A percentile compares a stretch with the other conserved stretches of the same genome.
Conservation (phyloP, 257 asterid species). For the Primulina eburnea region DNA sequence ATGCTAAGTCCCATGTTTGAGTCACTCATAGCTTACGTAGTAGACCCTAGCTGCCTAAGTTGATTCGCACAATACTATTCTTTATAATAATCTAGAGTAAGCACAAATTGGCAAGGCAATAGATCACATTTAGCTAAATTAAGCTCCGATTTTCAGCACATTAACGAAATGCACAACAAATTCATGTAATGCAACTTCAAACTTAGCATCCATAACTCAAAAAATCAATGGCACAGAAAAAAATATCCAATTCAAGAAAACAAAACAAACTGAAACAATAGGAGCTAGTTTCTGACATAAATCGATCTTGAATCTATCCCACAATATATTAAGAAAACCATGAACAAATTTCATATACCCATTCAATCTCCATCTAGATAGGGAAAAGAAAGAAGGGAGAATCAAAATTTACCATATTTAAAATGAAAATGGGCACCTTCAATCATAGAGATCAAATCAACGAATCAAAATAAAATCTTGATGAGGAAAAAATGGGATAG, state of each 20-base stretch:
- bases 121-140: not conserved
- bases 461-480: not conserved
- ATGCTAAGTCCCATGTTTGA: no score
- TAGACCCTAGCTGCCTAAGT: not conserved
- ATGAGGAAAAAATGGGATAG: no score
- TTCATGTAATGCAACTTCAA: not conserved
- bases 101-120: not conserved
- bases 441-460: not conserved
- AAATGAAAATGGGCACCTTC: not conserved
- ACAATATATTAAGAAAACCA: not conserved
- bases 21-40: no score
- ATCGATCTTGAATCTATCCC: not conserved
- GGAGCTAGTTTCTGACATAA: not conserved
- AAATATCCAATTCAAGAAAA: not conserved
- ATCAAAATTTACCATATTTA: no score
- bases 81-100: not conserved
- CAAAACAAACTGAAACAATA: not conserved
- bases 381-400: not conserved
- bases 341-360: not conserved
- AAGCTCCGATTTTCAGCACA: no score
- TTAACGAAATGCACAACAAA: not conserved
- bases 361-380: not conserved
- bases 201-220: not conserved
- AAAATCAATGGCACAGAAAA: not conserved
- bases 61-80: not conserved